Evolutionary conservation across 352 stramenopile species (phyloP), one percentile per base, ranked within the genome.

Genomic region (Globisporangium recalcitrans): DNA sequence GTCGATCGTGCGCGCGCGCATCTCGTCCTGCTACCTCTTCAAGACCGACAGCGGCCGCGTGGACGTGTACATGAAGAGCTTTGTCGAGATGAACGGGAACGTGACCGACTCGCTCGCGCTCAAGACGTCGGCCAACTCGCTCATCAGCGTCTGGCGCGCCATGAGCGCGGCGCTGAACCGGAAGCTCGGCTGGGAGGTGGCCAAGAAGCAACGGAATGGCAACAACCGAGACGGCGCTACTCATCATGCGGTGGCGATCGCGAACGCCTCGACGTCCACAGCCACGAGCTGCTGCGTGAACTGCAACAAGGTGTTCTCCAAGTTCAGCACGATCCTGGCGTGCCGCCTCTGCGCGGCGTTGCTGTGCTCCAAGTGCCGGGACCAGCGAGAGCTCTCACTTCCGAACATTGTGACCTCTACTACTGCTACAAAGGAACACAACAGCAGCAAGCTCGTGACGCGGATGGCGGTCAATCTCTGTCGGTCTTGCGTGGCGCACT

Each of bases 1-100:
- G 2, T 66, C 65, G 5, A 70, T 87, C 11, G 55, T 84, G 38
- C 63, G 79, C 34, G 73, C 63, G 4, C 60, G 67, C 47, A 64
- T 85, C 40, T 85, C 78, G 7, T 72, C 65, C 22, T 79, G 71
- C 54, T 77, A 72, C 26, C 60, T 88, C 19, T 68, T 85, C 21
- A 56, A 66, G 47, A 61, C 68, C 29, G 57, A 54, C 14, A 48
- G 60, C 7, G 53, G 72, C n/a, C 42, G 66, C 14, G 74, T 84
- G 16, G 73, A 84, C 48, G 71, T 84, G 4, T 85, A 73, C 62
- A 73, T 84, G 59, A 76, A 64, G 16, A 73, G 64, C 34, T 68
- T 72, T 47, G 67, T 80, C n/a, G 72, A 74, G 22, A 69, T 74
- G 14, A 77, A 74, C 48, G 75, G 75, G 6, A 72, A 71, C 13